These are phyloP conservation scores for Psilocybe cyanescens DNA, from an alignment of 768 basidiomycete species.

Conservation along the genomic window DNA sequence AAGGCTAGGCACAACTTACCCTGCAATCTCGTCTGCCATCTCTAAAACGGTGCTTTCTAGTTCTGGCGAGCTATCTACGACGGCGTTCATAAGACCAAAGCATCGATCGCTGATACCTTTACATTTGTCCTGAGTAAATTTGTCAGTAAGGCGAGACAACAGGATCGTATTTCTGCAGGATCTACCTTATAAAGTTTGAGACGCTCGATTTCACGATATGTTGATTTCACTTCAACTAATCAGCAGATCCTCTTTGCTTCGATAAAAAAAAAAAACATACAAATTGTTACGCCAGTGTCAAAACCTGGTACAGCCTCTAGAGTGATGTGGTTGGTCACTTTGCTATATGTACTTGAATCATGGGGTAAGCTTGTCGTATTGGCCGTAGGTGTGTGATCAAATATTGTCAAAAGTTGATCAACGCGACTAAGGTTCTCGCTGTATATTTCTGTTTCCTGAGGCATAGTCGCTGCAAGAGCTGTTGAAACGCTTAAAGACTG, in stretches of 20 bases:
- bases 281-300: neutral
- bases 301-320: neutral
- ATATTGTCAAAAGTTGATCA: too few species aligned
- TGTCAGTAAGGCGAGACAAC: neutral
- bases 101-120: constrained; percentile 35
- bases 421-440: too few species aligned
- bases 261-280: neutral
- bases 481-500: too few species aligned
- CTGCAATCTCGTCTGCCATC: constrained; percentile 35
- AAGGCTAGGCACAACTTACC: constrained; percentile 17
- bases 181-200: constrained; percentile 42
- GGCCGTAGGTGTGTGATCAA: too few species aligned
- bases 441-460: too few species aligned
- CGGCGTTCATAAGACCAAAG: constrained; percentile 29
- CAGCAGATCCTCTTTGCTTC: neutral
- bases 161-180: neutral
- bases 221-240: constrained; percentile 28
- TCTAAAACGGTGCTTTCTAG: constrained; percentile 33
- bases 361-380: too few species aligned
- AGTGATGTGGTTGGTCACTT: neutral
- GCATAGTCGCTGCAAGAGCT: too few species aligned
- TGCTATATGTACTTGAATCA: neutral
- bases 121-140: constrained; percentile 39
- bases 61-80: constrained; percentile 33
- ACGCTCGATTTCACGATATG: constrained; percentile 33